Base-by-base conservation (phyloP, 495 filamentous ascomycete species). In the Durotheca rogersii region DNA sequence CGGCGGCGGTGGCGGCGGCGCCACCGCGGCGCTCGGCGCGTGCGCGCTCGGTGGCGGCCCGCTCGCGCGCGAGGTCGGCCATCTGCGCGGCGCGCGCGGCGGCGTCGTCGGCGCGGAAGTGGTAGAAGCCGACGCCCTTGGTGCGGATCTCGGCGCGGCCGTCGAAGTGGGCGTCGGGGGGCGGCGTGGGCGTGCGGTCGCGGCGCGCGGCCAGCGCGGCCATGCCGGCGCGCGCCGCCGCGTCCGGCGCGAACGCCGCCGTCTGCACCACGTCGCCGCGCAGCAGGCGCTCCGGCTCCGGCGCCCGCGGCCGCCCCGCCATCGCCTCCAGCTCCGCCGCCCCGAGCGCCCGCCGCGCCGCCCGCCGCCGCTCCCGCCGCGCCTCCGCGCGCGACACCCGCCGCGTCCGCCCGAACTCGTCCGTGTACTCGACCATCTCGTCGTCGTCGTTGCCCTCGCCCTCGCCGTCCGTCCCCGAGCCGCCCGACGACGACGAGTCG, bases 121-220 rank as follows among this genome's bases (percentile, higher is more conserved):
- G 77, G 65, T 90, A 96, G 65, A 96, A 98, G 0, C 90, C 94
- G 5, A 87, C 86, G 0, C 93, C 94, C 62, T 91, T 92, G 30
- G 81, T 88, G 40, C 93, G 73, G 21, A 93, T 83, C 76, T 97
- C 93, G 43, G 70, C 73, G 47, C 74, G 79, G 0, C 89, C 88
- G 69, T 96, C 85, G 68, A 96, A 98, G 65, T 97, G 94, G 65
- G 70, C 70, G 36, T 83, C 78, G 9, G 82, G 81, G 15, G 90
- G 89, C 43, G 90, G 90, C 37, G 90, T 95, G 7, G 80, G 65
- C 36, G 79, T 81, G 19, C 82, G 75, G 65, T 96, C 90, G 14
- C 90, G 74, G 58, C 85, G 84, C 47, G 73, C 67, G 11, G 90
- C 91, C 1, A 93, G 71, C 14, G 78, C 70, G 23, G 80, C 82